Conservation (phyloP, 2,329 filamentous ascomycete species). For the Phaeomoniella chlamydospora region DNA sequence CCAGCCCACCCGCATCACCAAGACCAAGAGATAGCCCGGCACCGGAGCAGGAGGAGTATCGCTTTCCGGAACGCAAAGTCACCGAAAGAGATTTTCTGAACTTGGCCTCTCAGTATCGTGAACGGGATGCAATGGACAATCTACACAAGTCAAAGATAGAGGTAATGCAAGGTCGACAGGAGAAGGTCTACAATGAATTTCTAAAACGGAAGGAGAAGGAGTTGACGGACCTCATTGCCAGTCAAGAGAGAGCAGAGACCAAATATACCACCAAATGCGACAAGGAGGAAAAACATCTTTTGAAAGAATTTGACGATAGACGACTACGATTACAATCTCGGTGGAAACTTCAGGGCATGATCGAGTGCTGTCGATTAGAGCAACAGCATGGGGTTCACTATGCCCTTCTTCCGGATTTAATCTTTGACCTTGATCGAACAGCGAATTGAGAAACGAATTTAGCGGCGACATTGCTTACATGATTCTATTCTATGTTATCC, state of each 20-base stretch:
- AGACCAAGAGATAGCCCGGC: constrained; percentile 6
- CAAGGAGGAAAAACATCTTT: constrained; percentile 16
- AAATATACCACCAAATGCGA: constrained; percentile 14
- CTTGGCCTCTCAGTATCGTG: constrained; percentile 27
- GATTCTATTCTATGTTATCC: no score
- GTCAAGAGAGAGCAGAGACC: constrained; percentile 19
- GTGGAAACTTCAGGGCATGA: constrained; percentile 28
- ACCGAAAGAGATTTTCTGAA: constrained; percentile 26
- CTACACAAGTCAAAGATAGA: constrained; percentile 30
- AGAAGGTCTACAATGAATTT: constrained; percentile 23
- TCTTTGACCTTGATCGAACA: background rate
- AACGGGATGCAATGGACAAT: constrained; percentile 26
- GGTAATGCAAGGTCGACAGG: constrained; percentile 30
- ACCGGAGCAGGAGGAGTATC: constrained; percentile 2
- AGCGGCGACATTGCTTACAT: no score
- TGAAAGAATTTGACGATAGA: constrained; percentile 18
- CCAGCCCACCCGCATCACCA: constrained; percentile 20
- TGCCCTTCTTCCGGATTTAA: background rate
- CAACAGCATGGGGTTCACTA: constrained; percentile 6
- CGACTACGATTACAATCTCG: constrained; percentile 18
- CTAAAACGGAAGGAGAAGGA: constrained; percentile 23
- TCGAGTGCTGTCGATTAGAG: constrained; percentile 23
- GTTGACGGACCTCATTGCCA: constrained; percentile 17
- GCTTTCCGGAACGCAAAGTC: constrained; percentile 16
- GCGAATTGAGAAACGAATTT: no score